Evolutionary conservation across 1,284 basidiomycete genomes (phyloP), one percentile per base, ranked within the genome.

Genomic region (Mycena sp.): DNA sequence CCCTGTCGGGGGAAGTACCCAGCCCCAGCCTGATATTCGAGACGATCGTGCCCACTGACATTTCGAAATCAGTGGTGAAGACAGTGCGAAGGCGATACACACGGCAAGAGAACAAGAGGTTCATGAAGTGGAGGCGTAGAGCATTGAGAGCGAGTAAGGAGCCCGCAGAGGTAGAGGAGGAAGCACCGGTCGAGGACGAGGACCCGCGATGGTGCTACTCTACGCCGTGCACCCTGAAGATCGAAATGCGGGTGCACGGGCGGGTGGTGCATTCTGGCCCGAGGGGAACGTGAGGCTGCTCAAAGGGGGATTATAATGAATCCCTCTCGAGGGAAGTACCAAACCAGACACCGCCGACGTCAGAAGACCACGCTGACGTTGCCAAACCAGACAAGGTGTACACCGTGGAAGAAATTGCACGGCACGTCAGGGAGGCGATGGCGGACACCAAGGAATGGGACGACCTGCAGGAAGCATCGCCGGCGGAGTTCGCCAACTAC

Each of bases 271-370:
- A 21, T 4, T 14, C 26, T 14, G 9, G 16, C 41, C 41, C 21
- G 29, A 28, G 44, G 26, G 25, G 25, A 46, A 11, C 21, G 30
- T 19, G 49, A 25, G 46, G 19, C 48, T 40, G 61, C 40, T 45
- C 58, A 43, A 35, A 40, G 57, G 58, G 63, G 53, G 58, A 53
- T n/a, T 4, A 32, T 38, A 12, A 23, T 32, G 11, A 35, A 23
- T 41, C 51, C 51, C 51, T 38, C 41, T 58, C 52, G 61, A 66
- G 65, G 67, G 64, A 53, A 69, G 65, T 64, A 49, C 30, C n/a
- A 9, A 21, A 17, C 3, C 46, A 16, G 26, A 17, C 16, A 6
- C 41, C 21, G 21, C 25, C 6, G 2, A 12, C 7, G 9, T 4
- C 48, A 14, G 48, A 50, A 21, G 32, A 50, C 2, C 9, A 4